Evolutionary conservation across 441 rosid genomes (phyloP), one percentile per base, ranked within the genome.

Genomic region (Gossypium armourianum): DNA sequence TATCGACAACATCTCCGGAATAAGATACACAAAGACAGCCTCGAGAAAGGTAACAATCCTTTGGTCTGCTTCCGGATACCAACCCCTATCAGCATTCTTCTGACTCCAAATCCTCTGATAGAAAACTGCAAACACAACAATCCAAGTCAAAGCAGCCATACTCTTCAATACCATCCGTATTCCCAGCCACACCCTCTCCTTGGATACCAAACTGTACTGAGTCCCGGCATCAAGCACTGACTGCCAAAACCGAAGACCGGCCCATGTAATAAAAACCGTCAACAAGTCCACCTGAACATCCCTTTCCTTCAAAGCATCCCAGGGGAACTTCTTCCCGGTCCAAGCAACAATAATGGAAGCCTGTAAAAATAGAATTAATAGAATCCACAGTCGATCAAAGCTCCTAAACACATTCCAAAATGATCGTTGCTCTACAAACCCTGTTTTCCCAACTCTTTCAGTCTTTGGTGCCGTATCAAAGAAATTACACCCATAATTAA

Each of bases 371-470:
- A 88, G 81, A 69, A 85, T 72, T 78, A 88, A 26, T 74, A 86
- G 50, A 62, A 85, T 69, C 90, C 90, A 88, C 52, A 85, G 53
- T 69, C 86, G 72, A 13, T 88, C 93, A 70, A 88, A 88, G 77
- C 93, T 86, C 83, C 93, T 69, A 71, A 78, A 85, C 47, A 86
- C 45, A 76, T 86, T 86, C 89, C 88, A 86, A 62, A 86, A 88
- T 53, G 90, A 85, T 65, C 93, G 74, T 71, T 85, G 90, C 85
- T 88, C 93, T 59, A 88, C 93, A 64, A 88, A 88, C 28, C 90
- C 90, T 0, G 89, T 86, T 85, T 88, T 88, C 75, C 90, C 87
- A 5, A 88, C 86, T 62, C 88, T 77, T 62, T 77, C 71, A n/a
- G 24, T 60, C 79, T 80, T 84, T 7, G 78, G 72, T 5, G 62